Conservation (phyloP, 78 protist species). For the Emiliania huxleyi region DNA sequence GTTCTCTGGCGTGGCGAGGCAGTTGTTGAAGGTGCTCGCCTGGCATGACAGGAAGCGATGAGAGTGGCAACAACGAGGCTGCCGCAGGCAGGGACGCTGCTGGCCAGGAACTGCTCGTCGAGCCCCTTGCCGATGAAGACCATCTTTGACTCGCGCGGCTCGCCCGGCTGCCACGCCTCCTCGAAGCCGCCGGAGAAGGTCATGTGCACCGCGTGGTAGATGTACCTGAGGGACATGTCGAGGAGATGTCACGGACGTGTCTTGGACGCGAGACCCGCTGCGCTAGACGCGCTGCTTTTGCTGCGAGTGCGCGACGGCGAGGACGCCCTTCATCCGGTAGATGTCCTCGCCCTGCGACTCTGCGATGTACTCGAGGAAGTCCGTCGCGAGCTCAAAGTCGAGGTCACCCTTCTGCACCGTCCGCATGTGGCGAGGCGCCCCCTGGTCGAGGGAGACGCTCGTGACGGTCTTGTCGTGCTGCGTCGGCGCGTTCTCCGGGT, state of each 20-base stretch:
- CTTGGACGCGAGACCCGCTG: too few species aligned
- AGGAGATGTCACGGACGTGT: too few species aligned
- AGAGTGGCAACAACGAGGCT: too few species aligned
- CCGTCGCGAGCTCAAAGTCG: background rate
- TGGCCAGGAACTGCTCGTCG: background rate
- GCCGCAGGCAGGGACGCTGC: background rate
- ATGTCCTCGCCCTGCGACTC: background rate
- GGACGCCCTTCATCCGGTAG: conserved; percentile 45
- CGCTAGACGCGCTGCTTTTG: too few species aligned
- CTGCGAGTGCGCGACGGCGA: background rate
- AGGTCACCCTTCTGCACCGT: background rate
- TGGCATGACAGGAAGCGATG: too few species aligned
- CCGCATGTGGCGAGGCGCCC: too few species aligned
- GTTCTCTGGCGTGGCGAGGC: too few species aligned
- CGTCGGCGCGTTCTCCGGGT: background rate
- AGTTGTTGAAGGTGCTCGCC: too few species aligned
- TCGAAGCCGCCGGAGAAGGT: background rate
- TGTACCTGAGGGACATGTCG: too few species aligned
- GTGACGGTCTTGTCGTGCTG: conserved; percentile 10
- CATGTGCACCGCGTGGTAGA: conserved; percentile 43
- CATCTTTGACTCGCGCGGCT: conserved; percentile 1
- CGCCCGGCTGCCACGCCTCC: background rate
- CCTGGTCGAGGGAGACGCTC: background rate
- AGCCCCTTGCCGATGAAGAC: conserved; percentile 51
- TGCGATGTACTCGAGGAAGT: background rate